phyloP scores from a whole-genome alignment of 225 moss, liverwort and hornwort species.

The Thuidium tamariscinum region DNA sequence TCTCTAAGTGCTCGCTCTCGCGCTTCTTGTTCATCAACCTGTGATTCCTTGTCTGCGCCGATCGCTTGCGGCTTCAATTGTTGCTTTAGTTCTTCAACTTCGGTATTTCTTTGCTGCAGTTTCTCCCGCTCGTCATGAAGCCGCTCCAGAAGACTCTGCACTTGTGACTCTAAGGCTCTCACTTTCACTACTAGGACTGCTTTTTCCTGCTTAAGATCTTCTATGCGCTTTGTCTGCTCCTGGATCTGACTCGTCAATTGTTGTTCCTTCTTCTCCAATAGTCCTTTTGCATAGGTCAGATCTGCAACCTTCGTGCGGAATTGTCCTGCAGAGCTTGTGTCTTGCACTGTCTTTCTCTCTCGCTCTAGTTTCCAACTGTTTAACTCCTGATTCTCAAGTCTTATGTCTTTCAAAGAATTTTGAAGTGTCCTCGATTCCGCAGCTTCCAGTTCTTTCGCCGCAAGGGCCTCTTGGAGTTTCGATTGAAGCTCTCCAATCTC shows the following conservation, averaged over 20 bases:
- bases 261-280: constrained; percentile 11
- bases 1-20: background rate
- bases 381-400: constrained; percentile 8
- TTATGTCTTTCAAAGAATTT: background rate
- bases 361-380: constrained; percentile 13
- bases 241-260: background rate
- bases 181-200: background rate
- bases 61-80: background rate
- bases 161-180: constrained; percentile 6
- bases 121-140: constrained; percentile 2
- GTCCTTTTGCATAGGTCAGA: background rate
- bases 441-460: background rate
- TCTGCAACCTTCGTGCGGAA: constrained; percentile 11
- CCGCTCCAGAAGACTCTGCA: constrained; percentile 11
- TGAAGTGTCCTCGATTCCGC: constrained; percentile 5
- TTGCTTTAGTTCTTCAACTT: constrained; percentile 4
- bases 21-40: background rate
- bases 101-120: background rate
- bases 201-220: constrained; percentile 15
- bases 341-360: background rate
- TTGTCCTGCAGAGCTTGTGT: background rate
- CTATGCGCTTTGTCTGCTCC: constrained; percentile 7
- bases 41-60: background rate
- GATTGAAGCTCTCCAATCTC: constrained; percentile 9
- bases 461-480: background rate